A percentile compares a stretch with the other conserved stretches of the same genome.
phyloP scores from a whole-genome alignment of 306 rosid species.

The Biancaea sappan region DNA sequence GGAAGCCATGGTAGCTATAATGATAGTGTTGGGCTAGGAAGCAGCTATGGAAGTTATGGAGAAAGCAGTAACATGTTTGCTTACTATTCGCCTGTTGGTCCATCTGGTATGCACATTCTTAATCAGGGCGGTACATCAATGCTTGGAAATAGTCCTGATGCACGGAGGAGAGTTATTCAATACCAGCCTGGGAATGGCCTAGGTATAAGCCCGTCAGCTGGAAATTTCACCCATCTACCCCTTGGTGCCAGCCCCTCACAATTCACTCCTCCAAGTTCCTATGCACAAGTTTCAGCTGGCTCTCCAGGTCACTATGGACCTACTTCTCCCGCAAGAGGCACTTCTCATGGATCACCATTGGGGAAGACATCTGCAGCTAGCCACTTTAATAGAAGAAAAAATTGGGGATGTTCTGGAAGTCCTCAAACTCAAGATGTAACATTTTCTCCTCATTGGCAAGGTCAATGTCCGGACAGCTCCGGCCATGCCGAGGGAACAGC shows the following conservation, averaged over 20 bases:
- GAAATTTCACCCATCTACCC: slow-evolving; percentile 91
- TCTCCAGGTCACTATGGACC: slow-evolving; percentile 96
- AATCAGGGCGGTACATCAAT: slow-evolving; percentile 66
- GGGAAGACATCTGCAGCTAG: slow-evolving; percentile 85
- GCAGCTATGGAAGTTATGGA: slow-evolving; percentile 98
- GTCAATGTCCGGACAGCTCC: slow-evolving; percentile 64
- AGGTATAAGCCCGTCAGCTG: slow-evolving; percentile 91
- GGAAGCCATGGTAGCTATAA: slow-evolving; percentile 99
- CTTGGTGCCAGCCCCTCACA: slow-evolving; percentile 99
- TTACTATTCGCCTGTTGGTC: slow-evolving; percentile 90
- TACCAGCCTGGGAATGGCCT: slow-evolving; percentile 80
- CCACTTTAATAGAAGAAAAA: slow-evolving; percentile 89
- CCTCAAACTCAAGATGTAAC: slow-evolving; percentile 77
- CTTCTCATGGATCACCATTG: slow-evolving; percentile 90
- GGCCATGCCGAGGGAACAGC: slow-evolving; percentile 73
- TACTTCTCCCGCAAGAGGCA: slow-evolving; percentile 95
- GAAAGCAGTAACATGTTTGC: slow-evolving; percentile 78
- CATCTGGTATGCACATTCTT: slow-evolving; percentile 87
- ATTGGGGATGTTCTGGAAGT: slow-evolving; percentile 81
- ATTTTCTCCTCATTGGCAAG: slow-evolving; percentile 74
- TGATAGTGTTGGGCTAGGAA: slow-evolving; percentile 80
- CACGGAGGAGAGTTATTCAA: slow-evolving; percentile 76
- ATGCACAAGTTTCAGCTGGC: slow-evolving; percentile 74
- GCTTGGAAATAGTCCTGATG: slow-evolving; percentile 96
- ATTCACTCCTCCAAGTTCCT: slow-evolving; percentile 90